A percentile compares a stretch with the other conserved stretches of the same genome.
These are phyloP conservation scores for Metschnikowia sp. DNA, from an alignment of 805 yeast species.

Conservation along the genomic window DNA sequence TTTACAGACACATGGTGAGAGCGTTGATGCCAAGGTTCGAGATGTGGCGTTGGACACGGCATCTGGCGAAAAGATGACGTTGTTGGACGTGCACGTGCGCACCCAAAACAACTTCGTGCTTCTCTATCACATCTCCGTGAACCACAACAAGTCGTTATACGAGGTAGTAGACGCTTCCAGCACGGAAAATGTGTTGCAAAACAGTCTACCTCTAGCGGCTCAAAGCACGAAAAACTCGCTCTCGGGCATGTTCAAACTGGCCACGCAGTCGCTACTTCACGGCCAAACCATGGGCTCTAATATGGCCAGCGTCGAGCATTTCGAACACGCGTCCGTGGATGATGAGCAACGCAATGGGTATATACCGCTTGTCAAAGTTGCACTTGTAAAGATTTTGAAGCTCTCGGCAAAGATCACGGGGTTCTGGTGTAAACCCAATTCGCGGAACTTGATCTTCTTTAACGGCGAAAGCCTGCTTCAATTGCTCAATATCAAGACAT, in stretches of 20 bases:
- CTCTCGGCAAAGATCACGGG: constrained; percentile 28
- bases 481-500: constrained; percentile 30
- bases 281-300: constrained; percentile 20
- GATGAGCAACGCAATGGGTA: constrained; percentile 29
- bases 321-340: constrained; percentile 26
- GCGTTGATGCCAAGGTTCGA: constrained; percentile 23
- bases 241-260: constrained; percentile 27
- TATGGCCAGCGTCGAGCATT: constrained; percentile 36
- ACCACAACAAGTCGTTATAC: constrained; percentile 30
- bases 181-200: constrained; percentile 31
- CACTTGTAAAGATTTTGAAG: constrained; percentile 32
- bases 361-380: constrained; percentile 27
- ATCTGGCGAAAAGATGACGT: constrained; percentile 21
- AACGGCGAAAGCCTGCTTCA: constrained; percentile 29
- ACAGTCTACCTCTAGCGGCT: constrained; percentile 31
- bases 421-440: constrained; percentile 38
- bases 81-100: constrained; percentile 14
- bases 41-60: constrained; percentile 35
- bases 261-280: constrained; percentile 31
- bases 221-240: constrained; percentile 26
- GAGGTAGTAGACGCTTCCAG: constrained; percentile 26
- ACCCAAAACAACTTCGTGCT: constrained; percentile 13
- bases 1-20: constrained; percentile 12
- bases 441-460: constrained; percentile 35
- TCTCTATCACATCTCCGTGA: constrained; percentile 22